Conservation (phyloP, 2,329 filamentous ascomycete genomes). For the Calonectria pseudoturangicola region DNA sequence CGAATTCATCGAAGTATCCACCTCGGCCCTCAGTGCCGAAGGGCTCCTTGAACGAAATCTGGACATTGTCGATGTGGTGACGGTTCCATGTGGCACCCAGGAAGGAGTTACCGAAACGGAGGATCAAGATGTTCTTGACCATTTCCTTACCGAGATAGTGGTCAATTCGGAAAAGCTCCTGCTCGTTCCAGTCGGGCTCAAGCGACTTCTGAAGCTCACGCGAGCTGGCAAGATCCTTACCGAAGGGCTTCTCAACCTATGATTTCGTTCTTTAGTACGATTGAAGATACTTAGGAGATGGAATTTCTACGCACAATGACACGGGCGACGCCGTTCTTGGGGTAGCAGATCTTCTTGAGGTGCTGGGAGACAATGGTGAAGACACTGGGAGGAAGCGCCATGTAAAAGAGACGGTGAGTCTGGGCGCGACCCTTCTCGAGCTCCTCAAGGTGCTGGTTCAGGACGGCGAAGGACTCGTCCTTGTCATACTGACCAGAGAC, state of each 20-base stretch:
- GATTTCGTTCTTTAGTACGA: constrained; percentile 47
- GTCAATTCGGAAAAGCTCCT: constrained; percentile 99
- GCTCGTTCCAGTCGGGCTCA: constrained; percentile 98
- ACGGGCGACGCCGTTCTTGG: constrained; percentile 89
- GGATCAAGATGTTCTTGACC: constrained; percentile 99
- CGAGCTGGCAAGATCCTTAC: constrained; percentile 96
- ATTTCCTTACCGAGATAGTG: constrained; percentile 99
- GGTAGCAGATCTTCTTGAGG: constrained; percentile 98
- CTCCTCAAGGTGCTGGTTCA: constrained; percentile 90
- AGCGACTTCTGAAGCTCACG: constrained; percentile 95
- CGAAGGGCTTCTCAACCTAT: constrained; percentile 99
- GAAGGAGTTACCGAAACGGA: constrained; percentile 99
- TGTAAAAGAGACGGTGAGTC: constrained; percentile 97
- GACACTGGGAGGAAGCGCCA: constrained; percentile 97
- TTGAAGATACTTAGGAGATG: not conserved
- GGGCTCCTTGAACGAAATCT: constrained; percentile 99
- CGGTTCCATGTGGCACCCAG: constrained; percentile 99
- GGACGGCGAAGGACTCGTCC: constrained; percentile 92
- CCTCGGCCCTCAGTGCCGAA: constrained; percentile 98
- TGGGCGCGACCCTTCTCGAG: constrained; percentile 89
- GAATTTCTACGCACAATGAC: constrained; percentile 83
- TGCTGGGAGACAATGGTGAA: constrained; percentile 99
- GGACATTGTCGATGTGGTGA: constrained; percentile 99
- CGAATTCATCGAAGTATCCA: constrained; percentile 99
- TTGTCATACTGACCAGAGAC: constrained; percentile 98